A percentile compares a stretch with the other conserved stretches of the same genome.
phyloP scores from a whole-genome alignment of 257 asterid genomes.

The Thymus mandschuricus region DNA sequence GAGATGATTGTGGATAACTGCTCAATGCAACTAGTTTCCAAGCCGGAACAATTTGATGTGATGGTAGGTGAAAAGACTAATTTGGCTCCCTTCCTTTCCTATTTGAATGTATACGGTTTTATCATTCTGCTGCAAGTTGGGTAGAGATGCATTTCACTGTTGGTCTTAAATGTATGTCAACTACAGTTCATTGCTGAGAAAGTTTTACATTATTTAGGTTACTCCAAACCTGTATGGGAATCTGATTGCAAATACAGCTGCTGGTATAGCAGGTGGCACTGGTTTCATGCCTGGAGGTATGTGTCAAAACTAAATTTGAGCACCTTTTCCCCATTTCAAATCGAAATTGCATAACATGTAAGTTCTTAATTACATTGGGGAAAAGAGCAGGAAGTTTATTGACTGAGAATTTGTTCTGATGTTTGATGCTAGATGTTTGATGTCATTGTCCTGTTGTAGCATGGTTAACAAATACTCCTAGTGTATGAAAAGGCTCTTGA shows the following conservation, averaged over 20 bases:
- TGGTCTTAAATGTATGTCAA: background rate
- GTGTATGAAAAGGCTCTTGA: background rate
- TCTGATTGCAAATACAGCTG: slow-evolving; percentile 80
- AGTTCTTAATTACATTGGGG: background rate
- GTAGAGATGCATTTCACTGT: background rate
- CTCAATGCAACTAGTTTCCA: slow-evolving; percentile 99
- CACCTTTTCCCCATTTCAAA: background rate
- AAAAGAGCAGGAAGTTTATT: background rate
- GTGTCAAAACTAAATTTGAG: slow-evolving; percentile 17
- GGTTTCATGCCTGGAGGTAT: slow-evolving; percentile 97
- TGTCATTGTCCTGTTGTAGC: background rate
- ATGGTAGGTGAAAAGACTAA: slow-evolving; percentile 57
- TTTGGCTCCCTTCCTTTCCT: slow-evolving; percentile 8
- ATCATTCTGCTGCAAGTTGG: background rate
- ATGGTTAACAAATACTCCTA: background rate
- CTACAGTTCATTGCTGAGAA: slow-evolving; percentile 4
- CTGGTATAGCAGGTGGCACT: slow-evolving; percentile 93
- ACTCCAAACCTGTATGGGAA: slow-evolving; percentile 90
- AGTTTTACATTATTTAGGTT: slow-evolving; percentile 47
- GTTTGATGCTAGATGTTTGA: background rate
- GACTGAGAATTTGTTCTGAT: slow-evolving; percentile 11
- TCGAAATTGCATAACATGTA: slow-evolving; percentile 3
- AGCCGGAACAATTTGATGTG: slow-evolving; percentile 98
- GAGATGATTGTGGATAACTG: slow-evolving; percentile 98
- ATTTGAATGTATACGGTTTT: background rate